These are phyloP conservation scores for Thalassiosira profunda DNA, from an alignment of 108 stramenopile species.

Conservation along the genomic window DNA sequence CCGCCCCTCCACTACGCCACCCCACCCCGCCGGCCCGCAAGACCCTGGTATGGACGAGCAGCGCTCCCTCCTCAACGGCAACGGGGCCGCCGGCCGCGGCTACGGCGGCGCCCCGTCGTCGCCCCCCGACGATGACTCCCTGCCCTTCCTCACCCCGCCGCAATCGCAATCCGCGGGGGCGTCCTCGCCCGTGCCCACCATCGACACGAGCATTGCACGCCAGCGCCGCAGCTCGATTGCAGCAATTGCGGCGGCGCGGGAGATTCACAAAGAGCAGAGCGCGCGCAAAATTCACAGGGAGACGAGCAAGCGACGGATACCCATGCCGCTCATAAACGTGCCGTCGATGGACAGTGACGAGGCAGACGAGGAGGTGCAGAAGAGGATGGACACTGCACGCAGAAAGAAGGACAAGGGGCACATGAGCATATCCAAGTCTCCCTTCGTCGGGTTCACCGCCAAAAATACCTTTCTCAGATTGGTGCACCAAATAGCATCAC, in stretches of 20 bases:
- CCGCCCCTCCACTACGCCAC: no score
- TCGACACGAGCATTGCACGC: slow-evolving; percentile 5
- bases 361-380: slow-evolving; percentile 1
- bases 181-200: no score
- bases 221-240: slow-evolving; percentile 5
- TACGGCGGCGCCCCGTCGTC: no score
- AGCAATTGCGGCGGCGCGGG: slow-evolving; percentile 12
- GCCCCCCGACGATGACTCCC: no score
- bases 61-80: no score
- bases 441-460: background rate
- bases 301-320: background rate
- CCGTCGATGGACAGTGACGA: slow-evolving; percentile 1
- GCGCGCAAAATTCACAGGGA: background rate
- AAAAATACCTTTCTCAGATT: background rate
- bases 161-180: no score
- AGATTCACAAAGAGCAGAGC: background rate
- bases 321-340: background rate
- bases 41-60: no score
- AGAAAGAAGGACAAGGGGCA: background rate
- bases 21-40: no score
- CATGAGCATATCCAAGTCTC: background rate
- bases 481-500: slow-evolving; percentile 10
- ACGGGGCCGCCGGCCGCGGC: no score
- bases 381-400: background rate
- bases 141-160: no score